Evolutionary conservation across 352 stramenopile species (phyloP), one percentile per base, ranked within the genome.

Genomic region (Phytophthora niederhauseri): DNA sequence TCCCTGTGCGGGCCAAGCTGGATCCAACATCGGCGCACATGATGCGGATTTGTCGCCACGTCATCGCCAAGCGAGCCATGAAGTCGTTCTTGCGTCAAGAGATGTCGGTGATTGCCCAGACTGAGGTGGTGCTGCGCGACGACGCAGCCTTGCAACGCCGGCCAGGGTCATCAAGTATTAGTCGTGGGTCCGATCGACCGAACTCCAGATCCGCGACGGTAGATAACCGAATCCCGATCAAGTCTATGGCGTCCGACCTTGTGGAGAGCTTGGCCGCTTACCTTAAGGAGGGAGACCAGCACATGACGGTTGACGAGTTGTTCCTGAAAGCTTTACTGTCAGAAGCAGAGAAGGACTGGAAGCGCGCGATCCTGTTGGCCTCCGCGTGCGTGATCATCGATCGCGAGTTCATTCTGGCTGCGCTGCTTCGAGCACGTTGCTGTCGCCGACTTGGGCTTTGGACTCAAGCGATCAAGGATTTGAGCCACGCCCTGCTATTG

Each of bases 301-400:
- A 84, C 20, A 64, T 88, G 73, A 87, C 81, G 4, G 63, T 92
- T 19, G 80, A 92, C 22, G 84, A 91, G 36, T 51, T 94, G n/a
- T 92, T 87, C 57, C 48, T 73, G 24, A 64, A 70, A n/a, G 84
- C 81, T 0, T 66, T 92, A 0, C 46, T 80, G 8, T 80, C 83
- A 0, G 86, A 94, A 41, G 69, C 68, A 0, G 75, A 81, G 14
- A 90, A 86, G 45, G 56, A 83, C 15, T 93, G 84, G 86, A 89
- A 92, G 50, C 80, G 83, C 17, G 82, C 81, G 7, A 94, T 92
- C 22, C 59, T 94, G 38, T 52, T 94, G 24, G 79, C 84, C 1
- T 94, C 84, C 0, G 86, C 82, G 3, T 94, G 84, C 34, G 80
- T 92, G 43, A 75, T 86, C 28, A 76, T 93, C 6, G 81, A 94